A percentile compares a stretch with the other conserved stretches of the same genome.
Evolutionary conservation across 164 flowering plant genomes (phyloP).

Genomic region (Warburgia ugandensis): DNA sequence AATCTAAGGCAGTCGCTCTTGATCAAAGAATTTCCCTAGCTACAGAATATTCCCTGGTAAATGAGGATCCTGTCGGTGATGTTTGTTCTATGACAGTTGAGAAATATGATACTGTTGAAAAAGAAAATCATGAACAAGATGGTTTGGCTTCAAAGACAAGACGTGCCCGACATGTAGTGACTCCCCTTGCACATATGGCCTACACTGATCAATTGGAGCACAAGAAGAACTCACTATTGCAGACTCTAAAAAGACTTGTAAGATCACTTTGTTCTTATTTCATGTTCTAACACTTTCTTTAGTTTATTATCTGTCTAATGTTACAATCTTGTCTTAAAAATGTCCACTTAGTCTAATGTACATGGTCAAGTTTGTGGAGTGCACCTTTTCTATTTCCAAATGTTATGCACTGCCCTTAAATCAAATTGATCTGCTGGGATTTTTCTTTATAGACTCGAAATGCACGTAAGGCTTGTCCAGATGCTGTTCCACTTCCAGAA

Average conservation of each 20-base stretch:
- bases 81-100: too few relatives aligned
- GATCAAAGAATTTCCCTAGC: too few relatives aligned
- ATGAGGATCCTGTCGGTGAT: too few relatives aligned
- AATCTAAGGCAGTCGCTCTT: slow-evolving; percentile 14
- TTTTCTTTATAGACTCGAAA: slow-evolving; percentile 57
- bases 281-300: not conserved
- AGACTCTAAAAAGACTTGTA: slow-evolving; percentile 75
- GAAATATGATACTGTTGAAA: too few relatives aligned
- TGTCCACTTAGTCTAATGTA: too few relatives aligned
- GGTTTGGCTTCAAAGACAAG: slow-evolving; percentile 31
- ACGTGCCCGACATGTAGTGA: slow-evolving; percentile 74
- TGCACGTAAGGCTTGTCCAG: slow-evolving; percentile 93
- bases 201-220: slow-evolving; percentile 83
- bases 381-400: not conserved
- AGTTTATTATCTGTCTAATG: too few relatives aligned
- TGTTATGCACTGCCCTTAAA: not conserved
- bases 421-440: slow-evolving; percentile 7
- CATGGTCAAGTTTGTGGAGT: too few relatives aligned
- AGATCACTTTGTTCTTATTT: slow-evolving; percentile 10
- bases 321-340: too few relatives aligned
- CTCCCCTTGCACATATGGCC: slow-evolving; percentile 84
- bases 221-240: slow-evolving; percentile 59
- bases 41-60: too few relatives aligned
- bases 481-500: slow-evolving; percentile 64
- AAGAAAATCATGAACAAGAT: slow-evolving; percentile 22